Conservation (phyloP, 768 basidiomycete genomes). For the Rhizopogon vinicolor region DNA sequence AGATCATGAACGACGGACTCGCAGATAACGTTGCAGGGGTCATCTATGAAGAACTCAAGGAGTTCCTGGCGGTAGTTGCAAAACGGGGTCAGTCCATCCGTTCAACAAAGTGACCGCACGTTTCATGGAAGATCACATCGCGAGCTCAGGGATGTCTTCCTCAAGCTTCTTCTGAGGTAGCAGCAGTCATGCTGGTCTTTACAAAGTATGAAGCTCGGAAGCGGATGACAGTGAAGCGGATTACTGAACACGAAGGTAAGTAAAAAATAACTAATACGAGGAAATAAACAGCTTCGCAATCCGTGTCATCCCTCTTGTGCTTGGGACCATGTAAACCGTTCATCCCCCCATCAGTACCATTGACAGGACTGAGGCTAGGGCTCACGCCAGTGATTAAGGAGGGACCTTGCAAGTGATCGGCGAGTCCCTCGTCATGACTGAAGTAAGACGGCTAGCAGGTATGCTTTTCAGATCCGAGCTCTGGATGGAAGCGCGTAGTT, state of each 20-base stretch:
- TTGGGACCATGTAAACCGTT: conserved; percentile 89
- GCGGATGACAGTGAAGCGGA: conserved; percentile 93
- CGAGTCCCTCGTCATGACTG: conserved; percentile 83
- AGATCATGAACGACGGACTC: conserved; percentile 97
- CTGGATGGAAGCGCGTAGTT: conserved; percentile 78
- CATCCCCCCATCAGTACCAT: conserved; percentile 69
- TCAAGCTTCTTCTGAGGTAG: conserved; percentile 97
- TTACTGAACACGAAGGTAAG: conserved; percentile 48
- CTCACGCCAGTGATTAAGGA: conserved; percentile 31
- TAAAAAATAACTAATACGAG: not conserved
- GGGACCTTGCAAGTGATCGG: conserved; percentile 68
- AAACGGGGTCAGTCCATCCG: conserved; percentile 99
- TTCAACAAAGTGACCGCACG: conserved; percentile 95
- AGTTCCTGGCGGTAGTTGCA: conserved; percentile 99
- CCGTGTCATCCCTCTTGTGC: conserved; percentile 90
- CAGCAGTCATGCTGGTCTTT: conserved; percentile 99
- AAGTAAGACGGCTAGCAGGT: conserved; percentile 88
- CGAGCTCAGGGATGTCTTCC: conserved; percentile 90
- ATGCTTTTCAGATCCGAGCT: conserved; percentile 71
- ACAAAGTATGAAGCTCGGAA: conserved; percentile 83
- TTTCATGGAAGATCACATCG: conserved; percentile 99
- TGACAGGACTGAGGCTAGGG: conserved; percentile 39
- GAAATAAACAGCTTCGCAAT: conserved; percentile 61
- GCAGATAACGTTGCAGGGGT: conserved; percentile 94
- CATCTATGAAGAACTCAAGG: conserved; percentile 94